Conservation (phyloP, 2,329 filamentous ascomycete species). For the Aspergillus tamarii region DNA sequence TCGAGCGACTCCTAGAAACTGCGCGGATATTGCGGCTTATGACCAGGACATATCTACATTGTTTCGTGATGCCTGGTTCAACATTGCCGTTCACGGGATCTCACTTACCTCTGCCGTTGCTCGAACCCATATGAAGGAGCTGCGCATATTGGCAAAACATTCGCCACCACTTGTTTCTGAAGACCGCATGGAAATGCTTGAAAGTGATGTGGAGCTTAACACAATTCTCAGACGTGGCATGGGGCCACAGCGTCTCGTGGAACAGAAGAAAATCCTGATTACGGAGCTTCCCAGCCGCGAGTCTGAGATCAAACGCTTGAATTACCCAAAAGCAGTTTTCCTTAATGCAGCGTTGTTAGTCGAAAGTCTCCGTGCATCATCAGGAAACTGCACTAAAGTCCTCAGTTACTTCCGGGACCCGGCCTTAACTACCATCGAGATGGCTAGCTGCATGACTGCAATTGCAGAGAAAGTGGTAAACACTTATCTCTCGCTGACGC, state of each 20-base stretch:
- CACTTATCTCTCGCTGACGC: conserved; percentile 75
- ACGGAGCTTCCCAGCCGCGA: conserved; percentile 76
- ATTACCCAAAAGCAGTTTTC: conserved; percentile 90
- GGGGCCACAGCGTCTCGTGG: conserved; percentile 69
- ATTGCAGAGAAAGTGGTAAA: conserved; percentile 72
- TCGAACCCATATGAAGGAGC: conserved; percentile 72
- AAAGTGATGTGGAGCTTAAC: conserved; percentile 96
- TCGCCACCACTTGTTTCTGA: conserved; percentile 86
- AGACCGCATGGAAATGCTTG: conserved; percentile 83
- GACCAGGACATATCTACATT: conserved; percentile 73
- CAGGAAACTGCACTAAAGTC: conserved; percentile 87
- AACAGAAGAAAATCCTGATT: conserved; percentile 78
- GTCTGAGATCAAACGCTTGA: conserved; percentile 76
- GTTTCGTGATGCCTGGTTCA: conserved; percentile 95
- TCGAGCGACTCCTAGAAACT: conserved; percentile 25
- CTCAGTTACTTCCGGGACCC: conserved; percentile 94
- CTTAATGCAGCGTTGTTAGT: conserved; percentile 87
- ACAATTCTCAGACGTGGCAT: conserved; percentile 87
- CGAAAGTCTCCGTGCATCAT: conserved; percentile 81
- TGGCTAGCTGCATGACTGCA: conserved; percentile 65
- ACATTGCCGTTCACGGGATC: conserved; percentile 93
- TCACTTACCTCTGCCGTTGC: conserved; percentile 73
- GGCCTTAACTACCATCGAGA: conserved; percentile 66
- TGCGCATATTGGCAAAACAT: conserved; percentile 82
- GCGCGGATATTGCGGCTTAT: conserved; percentile 38